A percentile compares a stretch with the other conserved stretches of the same genome.
These are phyloP conservation scores for Malus domestica DNA, from an alignment of 306 rosid species.

Conservation along the genomic window DNA sequence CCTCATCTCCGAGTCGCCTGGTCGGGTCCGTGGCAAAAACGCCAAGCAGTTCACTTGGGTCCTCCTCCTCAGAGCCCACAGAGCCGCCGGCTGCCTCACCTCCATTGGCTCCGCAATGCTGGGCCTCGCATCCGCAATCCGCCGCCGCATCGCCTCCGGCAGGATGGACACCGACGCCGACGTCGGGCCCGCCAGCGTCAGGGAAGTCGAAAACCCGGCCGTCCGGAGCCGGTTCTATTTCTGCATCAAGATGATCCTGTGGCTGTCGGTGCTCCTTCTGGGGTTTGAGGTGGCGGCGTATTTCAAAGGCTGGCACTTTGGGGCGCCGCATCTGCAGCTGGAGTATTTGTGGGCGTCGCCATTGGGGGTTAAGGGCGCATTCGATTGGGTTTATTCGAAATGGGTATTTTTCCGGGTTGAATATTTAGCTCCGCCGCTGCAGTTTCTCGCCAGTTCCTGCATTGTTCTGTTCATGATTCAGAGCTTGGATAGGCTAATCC, in stretches of 20 bases:
- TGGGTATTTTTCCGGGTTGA: conserved; percentile 67
- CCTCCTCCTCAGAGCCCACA: conserved; percentile 77
- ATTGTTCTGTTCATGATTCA: conserved; percentile 65
- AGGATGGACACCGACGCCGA: conserved; percentile 56
- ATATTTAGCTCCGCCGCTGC: conserved; percentile 83
- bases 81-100: conserved; percentile 78
- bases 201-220: conserved; percentile 46
- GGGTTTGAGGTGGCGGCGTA: conserved; percentile 70
- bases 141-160: conserved; percentile 68
- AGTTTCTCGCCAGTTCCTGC: conserved; percentile 66
- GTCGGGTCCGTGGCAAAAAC: conserved; percentile 47
- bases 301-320: conserved; percentile 73
- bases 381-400: conserved; percentile 51
- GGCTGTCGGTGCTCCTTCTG: conserved; percentile 48
- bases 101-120: conserved; percentile 64
- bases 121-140: conserved; percentile 48
- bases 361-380: conserved; percentile 45
- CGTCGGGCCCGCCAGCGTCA: conserved; percentile 18
- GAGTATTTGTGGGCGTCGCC: conserved; percentile 44
- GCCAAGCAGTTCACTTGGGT: conserved; percentile 94
- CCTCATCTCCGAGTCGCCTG: conserved; percentile 27
- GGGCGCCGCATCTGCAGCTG: conserved; percentile 35
- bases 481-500: conserved; percentile 69
- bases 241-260: conserved; percentile 53
- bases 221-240: conserved; percentile 55